A percentile compares a stretch with the other conserved stretches of the same genome.
Conservation (phyloP, 129 eudicot genomes). For the Helianthus tuberosus region DNA sequence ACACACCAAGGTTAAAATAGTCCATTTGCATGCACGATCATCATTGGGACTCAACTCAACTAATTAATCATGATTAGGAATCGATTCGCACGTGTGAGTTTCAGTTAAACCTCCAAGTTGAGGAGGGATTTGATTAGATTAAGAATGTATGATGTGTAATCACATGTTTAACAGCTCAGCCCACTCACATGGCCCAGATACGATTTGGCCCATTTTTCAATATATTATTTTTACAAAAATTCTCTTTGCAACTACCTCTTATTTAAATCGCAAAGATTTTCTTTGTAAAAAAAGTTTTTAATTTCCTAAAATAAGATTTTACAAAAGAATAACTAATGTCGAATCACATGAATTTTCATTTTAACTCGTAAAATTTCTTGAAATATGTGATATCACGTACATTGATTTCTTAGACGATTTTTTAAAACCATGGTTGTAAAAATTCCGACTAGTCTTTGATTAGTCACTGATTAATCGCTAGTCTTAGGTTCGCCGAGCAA, state of each 20-base stretch:
- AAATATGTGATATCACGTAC: too few species aligned
- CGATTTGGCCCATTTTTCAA: constrained; percentile 28
- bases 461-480: too few species aligned
- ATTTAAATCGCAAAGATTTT: constrained; percentile 7
- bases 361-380: neutral
- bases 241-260: constrained; percentile 9
- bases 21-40: constrained; percentile 24
- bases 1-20: constrained; percentile 24
- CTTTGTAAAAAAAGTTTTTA: neutral
- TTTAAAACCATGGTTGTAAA: too few species aligned
- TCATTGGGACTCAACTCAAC: constrained; percentile 27
- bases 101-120: constrained; percentile 41
- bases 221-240: neutral
- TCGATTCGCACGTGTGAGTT: constrained; percentile 32
- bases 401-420: too few species aligned
- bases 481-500: too few species aligned
- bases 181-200: constrained; percentile 48
- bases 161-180: constrained; percentile 47
- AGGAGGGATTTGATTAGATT: constrained; percentile 33
- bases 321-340: neutral
- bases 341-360: neutral
- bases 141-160: constrained; percentile 39
- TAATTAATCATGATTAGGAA: constrained; percentile 39
- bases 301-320: neutral
- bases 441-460: too few species aligned